A percentile compares a stretch with the other conserved stretches of the same genome.
These are phyloP conservation scores for Pelargonium myrrhifolium DNA, from an alignment of 441 rosid genomes.

Conservation along the genomic window DNA sequence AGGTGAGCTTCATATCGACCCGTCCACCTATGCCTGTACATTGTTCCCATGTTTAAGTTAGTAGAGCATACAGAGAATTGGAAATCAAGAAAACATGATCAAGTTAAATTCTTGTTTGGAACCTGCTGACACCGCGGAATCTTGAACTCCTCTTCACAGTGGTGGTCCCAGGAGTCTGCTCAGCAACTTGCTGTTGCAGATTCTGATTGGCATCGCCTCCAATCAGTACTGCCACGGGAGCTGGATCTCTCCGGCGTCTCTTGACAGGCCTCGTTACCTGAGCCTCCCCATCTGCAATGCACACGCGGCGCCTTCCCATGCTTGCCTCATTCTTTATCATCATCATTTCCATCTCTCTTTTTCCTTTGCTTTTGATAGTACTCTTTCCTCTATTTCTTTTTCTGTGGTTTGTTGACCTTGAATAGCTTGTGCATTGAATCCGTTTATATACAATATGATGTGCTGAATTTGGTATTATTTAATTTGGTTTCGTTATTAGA, in stretches of 20 bases:
- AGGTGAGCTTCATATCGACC: conserved; percentile 54
- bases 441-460: conserved; percentile 20
- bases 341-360: conserved; percentile 27
- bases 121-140: conserved; percentile 68
- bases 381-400: neutral
- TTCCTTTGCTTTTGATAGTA: conserved; percentile 1
- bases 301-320: conserved; percentile 24
- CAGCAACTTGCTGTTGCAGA: conserved; percentile 17
- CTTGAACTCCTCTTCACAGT: conserved; percentile 60
- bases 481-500: conserved; percentile 17
- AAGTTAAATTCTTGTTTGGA: conserved; percentile 11
- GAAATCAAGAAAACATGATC: neutral
- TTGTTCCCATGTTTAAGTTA: neutral
- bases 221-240: conserved; percentile 3
- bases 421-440: neutral
- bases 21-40: conserved; percentile 46
- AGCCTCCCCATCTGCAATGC: conserved; percentile 8
- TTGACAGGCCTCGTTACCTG: conserved; percentile 26
- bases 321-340: conserved; percentile 35
- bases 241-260: conserved; percentile 44
- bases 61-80: neutral
- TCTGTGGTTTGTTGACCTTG: conserved; percentile 15
- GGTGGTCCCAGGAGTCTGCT: conserved; percentile 2
- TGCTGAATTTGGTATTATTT: conserved; percentile 19
- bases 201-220: conserved; percentile 14